Conservation (phyloP, 1,139 yeast species). For the Pichia sp. region DNA sequence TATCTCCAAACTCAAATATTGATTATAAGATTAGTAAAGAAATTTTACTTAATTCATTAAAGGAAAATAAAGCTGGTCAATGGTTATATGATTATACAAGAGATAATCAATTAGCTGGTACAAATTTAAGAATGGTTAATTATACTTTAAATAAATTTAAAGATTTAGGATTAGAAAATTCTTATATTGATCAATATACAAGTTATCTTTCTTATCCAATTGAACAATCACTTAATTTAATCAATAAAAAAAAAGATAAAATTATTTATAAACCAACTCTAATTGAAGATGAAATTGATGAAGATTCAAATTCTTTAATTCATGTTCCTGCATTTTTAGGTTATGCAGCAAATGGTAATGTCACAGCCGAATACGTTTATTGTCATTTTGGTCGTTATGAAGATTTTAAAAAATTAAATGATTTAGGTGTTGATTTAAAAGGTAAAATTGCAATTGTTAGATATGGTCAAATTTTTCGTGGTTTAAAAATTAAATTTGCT, state of each 20-base stretch:
- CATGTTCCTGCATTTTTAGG: constrained; percentile 59
- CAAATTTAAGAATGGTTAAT: constrained; percentile 53
- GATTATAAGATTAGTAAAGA: not conserved
- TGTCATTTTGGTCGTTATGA: constrained; percentile 55
- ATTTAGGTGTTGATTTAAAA: constrained; percentile 40
- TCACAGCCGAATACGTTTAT: constrained; percentile 50
- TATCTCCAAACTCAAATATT: not conserved
- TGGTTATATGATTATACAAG: constrained; percentile 53
- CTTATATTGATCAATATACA: constrained; percentile 49
- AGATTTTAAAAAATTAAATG: constrained; percentile 43
- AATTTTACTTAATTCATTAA: constrained; percentile 32
- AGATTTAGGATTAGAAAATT: constrained; percentile 52
- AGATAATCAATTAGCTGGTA: constrained; percentile 69
- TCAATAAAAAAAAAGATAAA: constrained; percentile 22
- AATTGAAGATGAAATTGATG: constrained; percentile 62
- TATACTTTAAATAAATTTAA: constrained; percentile 59
- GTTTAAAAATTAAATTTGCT: constrained; percentile 63
- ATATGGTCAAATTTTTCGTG: constrained; percentile 57
- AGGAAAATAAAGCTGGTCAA: constrained; percentile 44
- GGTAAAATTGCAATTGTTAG: constrained; percentile 55
- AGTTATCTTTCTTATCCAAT: constrained; percentile 58
- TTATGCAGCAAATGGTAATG: constrained; percentile 64
- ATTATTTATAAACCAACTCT: constrained; percentile 54
- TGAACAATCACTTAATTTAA: constrained; percentile 43
- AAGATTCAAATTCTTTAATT: constrained; percentile 58